Evolutionary conservation across 2,329 filamentous ascomycete species (phyloP).

Genomic region (Tolypocladium cylindrosporum): DNA sequence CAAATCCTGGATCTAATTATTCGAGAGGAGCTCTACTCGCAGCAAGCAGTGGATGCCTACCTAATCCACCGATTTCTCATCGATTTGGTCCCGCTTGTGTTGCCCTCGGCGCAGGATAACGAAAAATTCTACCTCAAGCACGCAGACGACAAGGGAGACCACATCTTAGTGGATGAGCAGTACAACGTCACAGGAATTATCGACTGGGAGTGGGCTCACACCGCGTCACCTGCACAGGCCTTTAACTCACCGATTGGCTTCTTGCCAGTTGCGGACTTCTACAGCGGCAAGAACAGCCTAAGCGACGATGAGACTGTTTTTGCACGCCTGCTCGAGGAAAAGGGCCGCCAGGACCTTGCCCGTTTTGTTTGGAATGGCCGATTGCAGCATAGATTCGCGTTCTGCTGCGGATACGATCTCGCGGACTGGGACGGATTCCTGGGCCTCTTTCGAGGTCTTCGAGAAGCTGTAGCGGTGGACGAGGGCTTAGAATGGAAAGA

Average conservation of each 20-base stretch:
- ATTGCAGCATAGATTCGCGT: constrained; percentile 26
- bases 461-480: constrained; percentile 21
- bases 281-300: constrained; percentile 21
- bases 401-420: constrained; percentile 32
- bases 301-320: constrained; percentile 28
- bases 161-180: constrained; percentile 34
- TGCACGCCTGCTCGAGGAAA: constrained; percentile 18
- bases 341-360: constrained; percentile 25
- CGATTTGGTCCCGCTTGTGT: constrained; percentile 20
- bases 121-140: constrained; percentile 31
- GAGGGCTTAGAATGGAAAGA: constrained; percentile 23
- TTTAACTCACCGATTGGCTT: constrained; percentile 32
- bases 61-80: constrained; percentile 31
- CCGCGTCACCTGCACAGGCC: constrained; percentile 21
- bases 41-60: constrained; percentile 23
- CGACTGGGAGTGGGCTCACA: constrained; percentile 31
- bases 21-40: constrained; percentile 23
- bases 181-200: constrained; percentile 38
- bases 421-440: constrained; percentile 31
- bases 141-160: constrained; percentile 34
- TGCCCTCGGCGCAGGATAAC: constrained; percentile 11
- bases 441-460: constrained; percentile 28
- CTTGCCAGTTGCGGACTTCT: constrained; percentile 30
- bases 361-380: constrained; percentile 24
- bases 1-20: constrained; percentile 27